Percentiles rank a stretch among this genome's conserved stretches.
Evolutionary conservation across 73 alveolate species (phyloP).

Genomic region (Breviolum minutum): DNA sequence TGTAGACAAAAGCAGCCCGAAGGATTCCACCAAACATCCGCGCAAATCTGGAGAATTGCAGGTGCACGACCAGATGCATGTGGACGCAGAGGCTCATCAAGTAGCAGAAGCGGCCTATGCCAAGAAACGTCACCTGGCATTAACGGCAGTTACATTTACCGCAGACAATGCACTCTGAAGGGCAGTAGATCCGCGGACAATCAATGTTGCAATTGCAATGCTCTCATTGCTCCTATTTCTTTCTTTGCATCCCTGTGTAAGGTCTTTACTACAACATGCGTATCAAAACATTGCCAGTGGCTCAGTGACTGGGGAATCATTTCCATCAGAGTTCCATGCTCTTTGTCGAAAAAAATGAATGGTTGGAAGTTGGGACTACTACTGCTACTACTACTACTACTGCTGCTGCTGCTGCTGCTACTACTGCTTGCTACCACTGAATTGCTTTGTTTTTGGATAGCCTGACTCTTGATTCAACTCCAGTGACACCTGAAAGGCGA

Average conservation of each 20-base stretch:
- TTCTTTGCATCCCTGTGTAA: not conserved
- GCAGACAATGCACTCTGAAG: not conserved
- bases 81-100: slow-evolving; percentile 47
- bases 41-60: not conserved
- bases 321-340: no score
- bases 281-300: slow-evolving; percentile 53
- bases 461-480: no score
- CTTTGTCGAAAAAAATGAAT: no score
- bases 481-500: no score
- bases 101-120: slow-evolving; percentile 56
- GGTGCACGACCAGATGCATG: slow-evolving; percentile 87
- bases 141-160: not conserved
- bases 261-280: slow-evolving; percentile 89
- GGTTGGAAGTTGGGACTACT: no score
- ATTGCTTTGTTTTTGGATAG: no score
- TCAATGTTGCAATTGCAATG: no score
- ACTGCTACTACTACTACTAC: no score
- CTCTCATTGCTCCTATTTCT: not conserved
- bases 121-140: slow-evolving; percentile 22
- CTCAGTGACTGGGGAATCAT: not conserved
- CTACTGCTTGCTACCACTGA: no score
- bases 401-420: no score
- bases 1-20: no score
- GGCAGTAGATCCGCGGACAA: not conserved
- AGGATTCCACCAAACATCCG: not conserved